Evolutionary conservation across 306 rosid genomes (phyloP).

Genomic region (Dalbergia oliveri): DNA sequence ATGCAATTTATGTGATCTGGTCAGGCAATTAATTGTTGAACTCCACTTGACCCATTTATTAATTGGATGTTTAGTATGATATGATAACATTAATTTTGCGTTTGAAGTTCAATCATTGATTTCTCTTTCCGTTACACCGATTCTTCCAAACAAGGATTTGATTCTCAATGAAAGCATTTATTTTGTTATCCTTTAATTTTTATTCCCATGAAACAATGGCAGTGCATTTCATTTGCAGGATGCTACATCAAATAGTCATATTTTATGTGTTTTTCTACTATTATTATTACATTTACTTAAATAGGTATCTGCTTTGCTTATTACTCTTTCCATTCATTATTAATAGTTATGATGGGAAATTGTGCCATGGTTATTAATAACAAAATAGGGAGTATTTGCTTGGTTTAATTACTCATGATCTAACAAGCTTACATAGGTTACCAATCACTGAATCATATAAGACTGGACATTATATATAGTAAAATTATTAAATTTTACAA

Average conservation of each 20-base stretch:
- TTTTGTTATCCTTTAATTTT: slow-evolving; percentile 13
- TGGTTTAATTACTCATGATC: slow-evolving; percentile 13
- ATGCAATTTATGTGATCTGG: slow-evolving; percentile 44
- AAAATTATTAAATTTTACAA: no score
- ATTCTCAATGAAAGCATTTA: slow-evolving; percentile 44
- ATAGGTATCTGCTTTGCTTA: neutral
- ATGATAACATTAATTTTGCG: slow-evolving; percentile 27
- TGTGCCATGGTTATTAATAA: neutral
- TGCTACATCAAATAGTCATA: slow-evolving; percentile 23
- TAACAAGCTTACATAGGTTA: slow-evolving; percentile 1
- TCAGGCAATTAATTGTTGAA: slow-evolving; percentile 47
- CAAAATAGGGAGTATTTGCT: neutral
- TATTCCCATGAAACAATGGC: slow-evolving; percentile 13
- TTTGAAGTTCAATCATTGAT: slow-evolving; percentile 51
- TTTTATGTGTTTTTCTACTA: neutral
- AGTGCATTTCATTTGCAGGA: slow-evolving; percentile 51
- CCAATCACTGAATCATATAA: slow-evolving; percentile 43
- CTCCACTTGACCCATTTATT: slow-evolving; percentile 50
- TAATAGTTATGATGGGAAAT: no score
- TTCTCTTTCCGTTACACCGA: slow-evolving; percentile 23
- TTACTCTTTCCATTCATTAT: no score
- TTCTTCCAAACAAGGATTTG: slow-evolving; percentile 57
- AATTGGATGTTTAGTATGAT: slow-evolving; percentile 25
- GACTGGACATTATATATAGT: no score
- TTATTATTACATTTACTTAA: slow-evolving; percentile 7